Base-by-base conservation (phyloP, 768 basidiomycete genomes). In the Botryobasidium botryosum region DNA sequence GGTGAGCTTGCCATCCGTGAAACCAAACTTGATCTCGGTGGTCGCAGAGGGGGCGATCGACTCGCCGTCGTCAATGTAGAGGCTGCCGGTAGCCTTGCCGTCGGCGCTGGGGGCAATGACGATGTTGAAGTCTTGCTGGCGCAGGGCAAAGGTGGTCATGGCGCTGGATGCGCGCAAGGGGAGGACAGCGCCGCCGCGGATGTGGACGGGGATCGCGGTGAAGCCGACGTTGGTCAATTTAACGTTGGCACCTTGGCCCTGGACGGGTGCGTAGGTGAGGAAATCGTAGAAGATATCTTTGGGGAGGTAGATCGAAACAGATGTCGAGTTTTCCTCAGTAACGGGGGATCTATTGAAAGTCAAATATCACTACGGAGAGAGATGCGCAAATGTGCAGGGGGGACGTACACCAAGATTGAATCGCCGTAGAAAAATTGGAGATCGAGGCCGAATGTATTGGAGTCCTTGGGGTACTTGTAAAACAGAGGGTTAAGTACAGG, bases 381-480 rank as follows among this genome's bases (percentile, higher is more conserved):
- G 20, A 39, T 39, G 10, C 13, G 23, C 37, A 21, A 10, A 12
- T 13, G 20, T 8, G 23, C 10, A 39, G 37, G 8, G 8, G 23
- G 8, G 10, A 39, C 37, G 8, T 39, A 39, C 23, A 79, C 75
- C 38, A 80, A 71, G 55, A 81, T 62, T 6, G 72, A 72, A 51
- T 70, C 64, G 8, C 77, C 79, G 52, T 66, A 79, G 64, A 80
- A 69, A 66, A 75, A 79, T 52, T 81, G 78, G 28, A 71, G 64
- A 49, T 78, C 77, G 55, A 79, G 71, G 4, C 61, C 54, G 57
- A 65, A 79, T 0, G 77, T 78, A 28, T 64, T 61, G 1, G 60
- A 12, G 57, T 81, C 79, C 45, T 70, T 66, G 5, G 79, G 77
- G 52, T 78, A 81, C 49, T 70, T 69, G 68, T 69, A 78, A 67